These are phyloP conservation scores for Solioccasus polychromus DNA, from an alignment of 768 basidiomycete species.

Conservation along the genomic window DNA sequence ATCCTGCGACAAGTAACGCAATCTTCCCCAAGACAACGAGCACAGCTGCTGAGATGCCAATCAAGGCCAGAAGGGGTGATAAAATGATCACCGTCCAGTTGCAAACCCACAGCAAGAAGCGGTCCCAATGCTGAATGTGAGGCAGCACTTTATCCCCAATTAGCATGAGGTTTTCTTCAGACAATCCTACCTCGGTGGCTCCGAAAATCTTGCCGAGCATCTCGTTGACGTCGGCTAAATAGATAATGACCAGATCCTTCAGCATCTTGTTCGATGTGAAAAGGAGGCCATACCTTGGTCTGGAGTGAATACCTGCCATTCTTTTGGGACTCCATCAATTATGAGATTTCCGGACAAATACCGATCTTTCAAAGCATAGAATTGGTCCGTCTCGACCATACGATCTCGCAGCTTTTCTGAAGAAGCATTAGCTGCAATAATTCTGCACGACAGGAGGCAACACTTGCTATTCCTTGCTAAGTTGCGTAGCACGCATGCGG, in stretches of 20 bases:
- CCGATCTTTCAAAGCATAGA: constrained; percentile 14
- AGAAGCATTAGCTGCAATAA: neutral
- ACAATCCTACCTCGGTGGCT: constrained; percentile 15
- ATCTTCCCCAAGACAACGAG: too few relatives aligned
- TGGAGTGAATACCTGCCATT: constrained; percentile 16
- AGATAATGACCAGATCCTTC: neutral
- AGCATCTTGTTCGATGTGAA: neutral
- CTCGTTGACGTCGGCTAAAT: constrained; percentile 12
- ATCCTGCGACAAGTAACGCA: constrained; percentile 10
- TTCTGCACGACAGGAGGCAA: neutral
- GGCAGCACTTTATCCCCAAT: constrained; percentile 17
- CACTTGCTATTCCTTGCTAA: constrained; percentile 16
- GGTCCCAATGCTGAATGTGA: constrained; percentile 19
- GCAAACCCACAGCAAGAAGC: constrained; percentile 8
- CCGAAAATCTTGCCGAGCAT: constrained; percentile 21
- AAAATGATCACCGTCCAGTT: constrained; percentile 1
- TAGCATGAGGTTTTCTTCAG: constrained; percentile 15
- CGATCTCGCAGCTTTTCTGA: constrained; percentile 10
- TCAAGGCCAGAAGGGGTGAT: constrained; percentile 10
- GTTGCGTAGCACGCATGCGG: constrained; percentile 21
- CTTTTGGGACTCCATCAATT: constrained; percentile 9
- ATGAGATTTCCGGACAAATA: constrained; percentile 17
- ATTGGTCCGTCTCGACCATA: constrained; percentile 6
- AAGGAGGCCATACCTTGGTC: constrained; percentile 8
- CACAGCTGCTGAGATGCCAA: constrained; percentile 24